phyloP scores from a whole-genome alignment of 2,329 filamentous ascomycete genomes.

The Fusarium illudens region DNA sequence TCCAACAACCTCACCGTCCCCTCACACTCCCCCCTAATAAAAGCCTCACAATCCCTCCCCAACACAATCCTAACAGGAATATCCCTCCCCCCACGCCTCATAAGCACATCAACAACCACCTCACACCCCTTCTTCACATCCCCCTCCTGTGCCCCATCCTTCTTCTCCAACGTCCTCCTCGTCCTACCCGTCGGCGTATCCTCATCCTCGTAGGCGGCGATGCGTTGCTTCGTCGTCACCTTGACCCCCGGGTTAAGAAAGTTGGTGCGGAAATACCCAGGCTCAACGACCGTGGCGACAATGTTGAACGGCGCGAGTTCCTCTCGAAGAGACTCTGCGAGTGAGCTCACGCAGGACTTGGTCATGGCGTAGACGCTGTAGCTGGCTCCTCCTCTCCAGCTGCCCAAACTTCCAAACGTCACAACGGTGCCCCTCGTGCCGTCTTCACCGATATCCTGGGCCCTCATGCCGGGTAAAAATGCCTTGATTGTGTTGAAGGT shows the following conservation, averaged over 20 bases:
- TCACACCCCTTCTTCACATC: constrained; percentile 62
- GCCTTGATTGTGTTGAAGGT: constrained; percentile 58
- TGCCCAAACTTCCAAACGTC: constrained; percentile 58
- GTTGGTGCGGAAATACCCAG: constrained; percentile 62
- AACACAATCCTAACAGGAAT: constrained; percentile 64
- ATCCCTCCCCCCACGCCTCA: constrained; percentile 58
- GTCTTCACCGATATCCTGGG: constrained; percentile 41
- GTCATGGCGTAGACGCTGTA: constrained; percentile 54
- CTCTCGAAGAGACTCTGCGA: constrained; percentile 53
- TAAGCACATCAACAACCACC: constrained; percentile 65
- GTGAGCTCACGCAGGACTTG: constrained; percentile 56
- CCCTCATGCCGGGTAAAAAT: constrained; percentile 57
- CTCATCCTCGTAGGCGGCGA: constrained; percentile 46
- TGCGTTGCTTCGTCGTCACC: constrained; percentile 40
- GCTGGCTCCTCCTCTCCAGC: constrained; percentile 50
- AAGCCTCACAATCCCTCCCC: constrained; percentile 59
- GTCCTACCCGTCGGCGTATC: constrained; percentile 41
- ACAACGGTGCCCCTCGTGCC: constrained; percentile 47
- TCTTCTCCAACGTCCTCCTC: constrained; percentile 44
- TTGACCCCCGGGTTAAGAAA: constrained; percentile 53
- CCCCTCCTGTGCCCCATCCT: constrained; percentile 61
- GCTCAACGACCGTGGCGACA: constrained; percentile 54
- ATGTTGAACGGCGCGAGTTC: constrained; percentile 59
- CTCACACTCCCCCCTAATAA: constrained; percentile 54
- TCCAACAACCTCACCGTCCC: constrained; percentile 54